Conservation (phyloP, 331 rosid species). For the Malus hybrid region DNA sequence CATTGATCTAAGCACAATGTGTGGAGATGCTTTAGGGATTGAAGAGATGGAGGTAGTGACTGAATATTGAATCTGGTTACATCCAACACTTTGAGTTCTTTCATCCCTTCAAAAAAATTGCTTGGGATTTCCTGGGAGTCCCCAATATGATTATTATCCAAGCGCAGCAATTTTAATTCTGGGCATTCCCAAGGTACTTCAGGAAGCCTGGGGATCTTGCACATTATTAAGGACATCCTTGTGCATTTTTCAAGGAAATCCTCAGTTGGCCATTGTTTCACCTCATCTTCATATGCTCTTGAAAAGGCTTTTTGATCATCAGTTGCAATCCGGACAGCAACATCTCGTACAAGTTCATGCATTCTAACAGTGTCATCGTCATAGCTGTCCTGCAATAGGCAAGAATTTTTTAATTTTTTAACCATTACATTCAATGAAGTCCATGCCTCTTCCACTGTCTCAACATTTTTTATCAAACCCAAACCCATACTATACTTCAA, state of each 20-base stretch:
- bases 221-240: rapidly evolving
- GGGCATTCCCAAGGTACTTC: background rate
- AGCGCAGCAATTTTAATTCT: rapidly evolving
- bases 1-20: rapidly evolving
- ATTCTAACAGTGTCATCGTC: rapidly evolving
- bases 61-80: rapidly evolving
- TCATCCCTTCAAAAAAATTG: background rate
- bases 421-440: too few relatives aligned
- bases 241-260: background rate
- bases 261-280: background rate
- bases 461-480: too few relatives aligned
- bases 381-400: background rate
- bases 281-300: background rate
- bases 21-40: background rate
- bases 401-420: too few relatives aligned
- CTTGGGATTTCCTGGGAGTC: background rate
- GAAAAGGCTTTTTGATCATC: rapidly evolving
- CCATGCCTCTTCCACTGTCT: too few relatives aligned
- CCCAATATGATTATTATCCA: rapidly evolving
- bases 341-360: background rate
- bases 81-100: background rate
- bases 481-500: too few relatives aligned
- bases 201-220: background rate
- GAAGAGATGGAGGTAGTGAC: background rate
- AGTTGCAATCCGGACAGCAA: background rate